Base-by-base conservation (phyloP, 1,284 basidiomycete genomes). In the Fomitopsis pinicola region DNA sequence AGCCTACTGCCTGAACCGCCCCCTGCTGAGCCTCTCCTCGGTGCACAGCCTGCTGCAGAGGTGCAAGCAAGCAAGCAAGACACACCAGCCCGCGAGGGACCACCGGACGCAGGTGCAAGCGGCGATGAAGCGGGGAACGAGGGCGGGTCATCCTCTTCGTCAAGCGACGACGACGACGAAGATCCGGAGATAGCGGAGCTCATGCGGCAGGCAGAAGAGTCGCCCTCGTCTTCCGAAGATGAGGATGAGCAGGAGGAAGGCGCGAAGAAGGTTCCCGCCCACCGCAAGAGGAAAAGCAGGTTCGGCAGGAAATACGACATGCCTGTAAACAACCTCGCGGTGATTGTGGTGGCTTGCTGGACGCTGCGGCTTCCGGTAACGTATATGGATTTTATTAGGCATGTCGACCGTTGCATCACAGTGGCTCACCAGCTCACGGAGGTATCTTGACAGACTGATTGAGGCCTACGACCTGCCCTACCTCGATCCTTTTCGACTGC, bases 381-480 rank as follows among this genome's bases (percentile, higher is more conserved):
- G 64, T 89, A 89, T 69, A 81, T 80, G 64, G 92, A 95, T 69
- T 82, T 96, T 54, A 80, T 88, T 44, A 77, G 77, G 94, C 91
- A 68, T 1, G 48, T 17, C 35, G 36, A 33, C 17, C 12, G 35
- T n/a, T 71, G 63, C 15, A 17, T 36, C 22, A 3, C 26, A 14
- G 12, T 10, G n/a, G 56, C 14, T 17, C 5, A 7, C 9, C 15
- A 8, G 7, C 53, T 46, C 26, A 22, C 2, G 14, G 48, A 54
- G 48, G 6, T 28, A 14, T 35, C 35, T 15, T 36, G 35, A 14
- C 60, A 94, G 91, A 57, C 75, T 88, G 59, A 85, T 95, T 52
- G 88, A 94, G 66, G 77, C 77, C 26, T 88, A 90, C 69, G 78
- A 85, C 36, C 78, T 98, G 42, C 94, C 95, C 0, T 97, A 94